Base-by-base conservation (phyloP, 257 asterid species). In the Scutellaria barbata region DNA sequence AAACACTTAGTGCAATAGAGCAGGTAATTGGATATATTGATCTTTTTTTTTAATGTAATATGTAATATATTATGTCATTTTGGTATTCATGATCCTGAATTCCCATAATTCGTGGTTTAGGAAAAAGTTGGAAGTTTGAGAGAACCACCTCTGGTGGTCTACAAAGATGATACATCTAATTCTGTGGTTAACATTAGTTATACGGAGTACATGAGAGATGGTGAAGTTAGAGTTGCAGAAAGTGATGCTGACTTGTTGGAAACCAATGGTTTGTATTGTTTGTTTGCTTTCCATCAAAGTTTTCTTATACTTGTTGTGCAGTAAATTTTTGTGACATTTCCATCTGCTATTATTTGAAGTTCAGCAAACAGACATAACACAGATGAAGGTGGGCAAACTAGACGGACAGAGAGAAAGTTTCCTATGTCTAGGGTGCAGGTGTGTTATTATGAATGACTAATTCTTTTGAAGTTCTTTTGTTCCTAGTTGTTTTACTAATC, bases 121-220 rank as follows among this genome's bases (percentile, higher is more conserved):
- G 93, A 88, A 74, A 89, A 83, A 74, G 39, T 65, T 63, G 80
- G 79, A 77, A 85, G 73, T 57, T 76, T 85, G 77, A 85, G 79
- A 81, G 99, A 81, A 81, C 98, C 96, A 63, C 68, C 64, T 4
- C 72, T 61, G 74, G 80, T 68, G 82, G 92, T 95, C 74, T 95
- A 84, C 83, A 85, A 81, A 85, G 93, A 89, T 61, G 81, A 80
- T 60, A 73, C 76, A 41, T 71, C 82, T 56, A 76, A 73, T 37
- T 78, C 92, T 63, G 72, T 73, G 37, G 81, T 68, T 81, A 74
- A 80, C 73, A 61, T 45, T 76, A 76, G 52, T 74, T 61, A 74
- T 77, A 65, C 56, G 40, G 81, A 75, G 78, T 79, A 63, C 71
- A 66, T 56, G 60, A 81, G 42, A 69, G 43, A 43, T 53, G 79